Percentiles rank a stretch among this genome's conserved stretches.
These are phyloP conservation scores for Blastosporella zonata DNA, from an alignment of 1,284 basidiomycete genomes.

Conservation along the genomic window DNA sequence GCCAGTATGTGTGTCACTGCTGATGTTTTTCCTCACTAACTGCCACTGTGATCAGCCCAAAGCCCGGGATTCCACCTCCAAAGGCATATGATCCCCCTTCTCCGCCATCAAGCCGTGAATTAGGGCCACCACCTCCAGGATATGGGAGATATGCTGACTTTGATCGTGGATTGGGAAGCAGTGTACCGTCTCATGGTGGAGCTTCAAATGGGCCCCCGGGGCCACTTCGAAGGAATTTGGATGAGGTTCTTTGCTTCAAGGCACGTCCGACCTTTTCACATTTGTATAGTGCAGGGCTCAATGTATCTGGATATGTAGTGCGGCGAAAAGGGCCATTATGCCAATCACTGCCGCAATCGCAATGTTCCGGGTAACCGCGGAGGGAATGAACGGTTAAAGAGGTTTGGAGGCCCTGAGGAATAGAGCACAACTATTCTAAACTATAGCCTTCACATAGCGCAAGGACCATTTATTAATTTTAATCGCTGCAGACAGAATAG, in stretches of 20 bases:
- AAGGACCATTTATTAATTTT: not conserved
- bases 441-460: not conserved
- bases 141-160: slow-evolving; percentile 85
- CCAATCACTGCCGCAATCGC: slow-evolving; percentile 88
- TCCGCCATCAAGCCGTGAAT: slow-evolving; percentile 71
- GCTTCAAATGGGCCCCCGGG: slow-evolving; percentile 26
- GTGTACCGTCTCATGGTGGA: slow-evolving; percentile 21
- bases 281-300: not conserved
- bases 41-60: slow-evolving; percentile 51
- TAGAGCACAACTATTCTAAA: slow-evolving; percentile 1
- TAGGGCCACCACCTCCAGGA: slow-evolving; percentile 90
- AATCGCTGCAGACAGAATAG: no score
- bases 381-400: slow-evolving; percentile 53
- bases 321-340: slow-evolving; percentile 90
- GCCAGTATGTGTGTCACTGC: slow-evolving; percentile 67
- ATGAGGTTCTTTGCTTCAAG: slow-evolving; percentile 90
- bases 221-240: slow-evolving; percentile 69
- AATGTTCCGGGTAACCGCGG: slow-evolving; percentile 81
- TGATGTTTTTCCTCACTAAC: slow-evolving; percentile 20
- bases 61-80: slow-evolving; percentile 67
- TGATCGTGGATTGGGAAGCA: slow-evolving; percentile 54
- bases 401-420: slow-evolving; percentile 31
- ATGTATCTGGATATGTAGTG: slow-evolving; percentile 45
- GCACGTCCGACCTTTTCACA: slow-evolving; percentile 35
- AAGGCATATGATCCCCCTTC: slow-evolving; percentile 79